Evolutionary conservation across 148 eudicot species (phyloP).

Genomic region (Cornus florida): DNA sequence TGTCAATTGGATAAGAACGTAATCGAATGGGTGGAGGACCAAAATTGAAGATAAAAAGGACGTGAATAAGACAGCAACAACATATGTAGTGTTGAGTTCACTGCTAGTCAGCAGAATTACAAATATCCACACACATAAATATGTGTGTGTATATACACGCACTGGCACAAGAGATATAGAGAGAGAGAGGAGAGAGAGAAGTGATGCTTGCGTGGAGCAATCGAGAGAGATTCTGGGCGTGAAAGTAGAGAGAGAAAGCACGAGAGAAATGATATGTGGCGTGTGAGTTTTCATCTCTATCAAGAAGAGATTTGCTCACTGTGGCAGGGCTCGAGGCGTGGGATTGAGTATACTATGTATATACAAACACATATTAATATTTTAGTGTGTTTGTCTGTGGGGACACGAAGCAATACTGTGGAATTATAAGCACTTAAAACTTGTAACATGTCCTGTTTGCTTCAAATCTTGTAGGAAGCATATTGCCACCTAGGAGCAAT

Average conservation of each 20-base stretch:
- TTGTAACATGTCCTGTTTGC: constrained; percentile 24
- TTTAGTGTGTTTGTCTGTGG: background rate
- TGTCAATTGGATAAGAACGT: background rate
- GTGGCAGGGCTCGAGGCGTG: constrained; percentile 27
- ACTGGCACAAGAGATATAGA: background rate
- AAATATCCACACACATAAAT: too few species aligned
- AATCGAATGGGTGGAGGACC: background rate
- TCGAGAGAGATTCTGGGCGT: constrained; percentile 16
- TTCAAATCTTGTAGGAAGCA: constrained; percentile 9
- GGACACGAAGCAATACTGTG: background rate
- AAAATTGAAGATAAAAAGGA: too few species aligned
- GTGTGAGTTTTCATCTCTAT: constrained; percentile 31
- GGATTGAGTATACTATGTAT: background rate
- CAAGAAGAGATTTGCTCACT: constrained; percentile 31
- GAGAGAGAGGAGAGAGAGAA: background rate
- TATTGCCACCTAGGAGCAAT: constrained; percentile 10
- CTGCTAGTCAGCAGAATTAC: too few species aligned
- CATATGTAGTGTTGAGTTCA: too few species aligned
- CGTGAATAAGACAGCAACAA: too few species aligned
- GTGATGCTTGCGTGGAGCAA: constrained; percentile 29
- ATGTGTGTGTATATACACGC: background rate
- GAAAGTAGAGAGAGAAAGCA: constrained; percentile 18
- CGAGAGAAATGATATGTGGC: constrained; percentile 39
- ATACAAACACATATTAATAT: background rate
- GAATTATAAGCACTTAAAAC: constrained; percentile 25